Base-by-base conservation (phyloP, 1,284 basidiomycete species). In the Vanrija humicola region DNA sequence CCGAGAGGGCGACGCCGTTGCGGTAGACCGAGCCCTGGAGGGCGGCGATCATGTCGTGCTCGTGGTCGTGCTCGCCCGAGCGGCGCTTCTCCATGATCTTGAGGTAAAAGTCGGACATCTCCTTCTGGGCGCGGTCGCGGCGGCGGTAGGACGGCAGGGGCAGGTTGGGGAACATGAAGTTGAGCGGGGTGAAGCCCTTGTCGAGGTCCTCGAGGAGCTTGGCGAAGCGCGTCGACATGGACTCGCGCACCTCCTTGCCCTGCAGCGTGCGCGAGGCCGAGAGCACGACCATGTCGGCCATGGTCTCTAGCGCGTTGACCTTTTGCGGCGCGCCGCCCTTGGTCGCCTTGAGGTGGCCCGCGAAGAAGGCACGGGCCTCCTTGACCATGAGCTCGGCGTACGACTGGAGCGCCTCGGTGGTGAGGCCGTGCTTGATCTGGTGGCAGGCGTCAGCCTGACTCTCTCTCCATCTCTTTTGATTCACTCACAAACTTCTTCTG, bases 231-330 rank as follows among this genome's bases (percentile, higher is more conserved):
- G 90, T 90, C 79, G 92, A 85, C 66, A 98, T 74, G 40, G 77
- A 80, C 21, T 80, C 81, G 46, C 95, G 85, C 48, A 98, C 88
- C 78, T 98, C 94, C 64, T 82, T 84, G 51, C 95, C 95, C 75
- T 98, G 95, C 1, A 98, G 81, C 3, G 95, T 96, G 43, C 92
- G 83, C 1, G 89, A 86, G 0, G 95, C 95, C 3, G 95, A 97
- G 56, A 96, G 81, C 68, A 99, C 97, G 51, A 92, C 98, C 54
- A 99, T 87, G 73, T 98, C 90, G n/a, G 86, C 83, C 84, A 95
- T 82, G 46, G 83, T 82, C 61, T 88, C 83, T 68, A 90, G 83
- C 71, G 90, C 88, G 39, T 79, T 74, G 61, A 72, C 62, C 38
- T 66, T 66, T 48, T 69, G 66, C 57, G 67, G 58, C 18, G 58